Evolutionary conservation across 1,284 basidiomycete genomes (phyloP).

Genomic region (Agroathelia rolfsii): DNA sequence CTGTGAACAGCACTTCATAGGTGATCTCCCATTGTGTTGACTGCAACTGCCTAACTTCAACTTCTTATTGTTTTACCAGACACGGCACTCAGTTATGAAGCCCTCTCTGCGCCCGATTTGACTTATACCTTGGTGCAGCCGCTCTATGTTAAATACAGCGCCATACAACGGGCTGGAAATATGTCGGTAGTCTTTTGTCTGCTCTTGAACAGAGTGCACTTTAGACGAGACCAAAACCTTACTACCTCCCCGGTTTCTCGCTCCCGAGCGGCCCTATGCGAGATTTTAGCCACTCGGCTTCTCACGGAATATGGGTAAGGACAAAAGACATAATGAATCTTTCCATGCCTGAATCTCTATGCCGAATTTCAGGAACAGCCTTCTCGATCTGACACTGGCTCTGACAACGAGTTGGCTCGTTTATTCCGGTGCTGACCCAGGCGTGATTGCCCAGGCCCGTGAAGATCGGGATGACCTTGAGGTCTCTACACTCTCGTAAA

Average conservation of each 20-base stretch:
- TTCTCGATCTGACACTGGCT: conserved; percentile 69
- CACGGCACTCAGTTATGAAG: conserved; percentile 67
- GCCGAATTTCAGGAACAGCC: no score
- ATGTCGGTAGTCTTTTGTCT: conserved; percentile 80
- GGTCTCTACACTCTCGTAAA: no score
- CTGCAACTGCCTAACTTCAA: no score
- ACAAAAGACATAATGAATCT: no score
- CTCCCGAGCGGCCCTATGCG: conserved; percentile 76
- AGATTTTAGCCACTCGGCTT: conserved; percentile 78
- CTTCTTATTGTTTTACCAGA: conserved; percentile 32
- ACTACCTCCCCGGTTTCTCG: conserved; percentile 58
- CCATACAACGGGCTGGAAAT: conserved; percentile 54
- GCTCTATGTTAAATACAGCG: conserved; percentile 62
- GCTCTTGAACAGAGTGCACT: conserved; percentile 83
- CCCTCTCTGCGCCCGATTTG: conserved; percentile 73
- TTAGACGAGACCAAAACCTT: conserved; percentile 65
- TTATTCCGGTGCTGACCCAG: conserved; percentile 71
- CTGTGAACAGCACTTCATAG: conserved; percentile 53
- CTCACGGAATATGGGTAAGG: conserved; percentile 76
- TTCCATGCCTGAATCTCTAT: no score
- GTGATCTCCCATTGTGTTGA: conserved; percentile 23
- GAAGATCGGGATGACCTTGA: conserved; percentile 68
- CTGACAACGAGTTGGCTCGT: conserved; percentile 85
- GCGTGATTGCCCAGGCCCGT: conserved; percentile 49
- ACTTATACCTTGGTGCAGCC: conserved; percentile 79